Conservation (phyloP, 768 basidiomycete genomes). For the Tricholoma sp. region DNA sequence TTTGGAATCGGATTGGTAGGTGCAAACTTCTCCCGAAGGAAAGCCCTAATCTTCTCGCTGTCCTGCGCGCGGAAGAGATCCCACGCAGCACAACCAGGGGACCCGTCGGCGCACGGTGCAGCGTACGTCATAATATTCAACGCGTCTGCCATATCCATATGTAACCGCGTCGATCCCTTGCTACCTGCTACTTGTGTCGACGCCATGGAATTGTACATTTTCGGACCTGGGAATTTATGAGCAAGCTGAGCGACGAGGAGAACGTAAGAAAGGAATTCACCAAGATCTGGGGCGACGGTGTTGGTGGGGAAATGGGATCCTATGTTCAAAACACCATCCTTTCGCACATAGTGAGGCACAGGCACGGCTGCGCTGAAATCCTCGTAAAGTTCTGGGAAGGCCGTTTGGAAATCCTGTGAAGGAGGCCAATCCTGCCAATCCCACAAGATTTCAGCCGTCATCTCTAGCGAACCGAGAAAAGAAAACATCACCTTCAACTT, state of each 20-base stretch:
- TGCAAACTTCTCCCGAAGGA: slow-evolving; percentile 44
- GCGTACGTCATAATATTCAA: slow-evolving; percentile 88
- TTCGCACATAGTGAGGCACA: slow-evolving; percentile 83
- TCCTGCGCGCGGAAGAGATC: slow-evolving; percentile 84
- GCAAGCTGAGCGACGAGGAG: background rate
- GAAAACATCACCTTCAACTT: slow-evolving; percentile 65
- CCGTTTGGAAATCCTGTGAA: slow-evolving; percentile 74
- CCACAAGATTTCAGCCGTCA: background rate
- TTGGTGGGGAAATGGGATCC: slow-evolving; percentile 86
- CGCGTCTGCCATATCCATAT: slow-evolving; percentile 95
- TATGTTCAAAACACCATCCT: slow-evolving; percentile 85
- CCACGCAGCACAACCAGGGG: slow-evolving; percentile 84
- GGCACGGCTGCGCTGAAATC: slow-evolving; percentile 84
- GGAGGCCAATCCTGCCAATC: slow-evolving; percentile 83
- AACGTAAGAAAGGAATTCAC: slow-evolving; percentile 34
- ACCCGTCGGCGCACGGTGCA: slow-evolving; percentile 47
- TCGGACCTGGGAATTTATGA: slow-evolving; percentile 58
- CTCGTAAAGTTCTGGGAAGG: slow-evolving; percentile 80
- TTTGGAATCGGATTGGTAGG: background rate
- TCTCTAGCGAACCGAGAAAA: background rate
- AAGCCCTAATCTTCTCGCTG: slow-evolving; percentile 68
- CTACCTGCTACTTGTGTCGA: slow-evolving; percentile 61
- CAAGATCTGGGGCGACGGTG: slow-evolving; percentile 73
- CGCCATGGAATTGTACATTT: slow-evolving; percentile 91
- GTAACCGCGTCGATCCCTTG: slow-evolving; percentile 82